A percentile compares a stretch with the other conserved stretches of the same genome.
These are phyloP conservation scores for Pseudisothecium myosuroides DNA, from an alignment of 225 moss, liverwort and hornwort species.

Conservation along the genomic window DNA sequence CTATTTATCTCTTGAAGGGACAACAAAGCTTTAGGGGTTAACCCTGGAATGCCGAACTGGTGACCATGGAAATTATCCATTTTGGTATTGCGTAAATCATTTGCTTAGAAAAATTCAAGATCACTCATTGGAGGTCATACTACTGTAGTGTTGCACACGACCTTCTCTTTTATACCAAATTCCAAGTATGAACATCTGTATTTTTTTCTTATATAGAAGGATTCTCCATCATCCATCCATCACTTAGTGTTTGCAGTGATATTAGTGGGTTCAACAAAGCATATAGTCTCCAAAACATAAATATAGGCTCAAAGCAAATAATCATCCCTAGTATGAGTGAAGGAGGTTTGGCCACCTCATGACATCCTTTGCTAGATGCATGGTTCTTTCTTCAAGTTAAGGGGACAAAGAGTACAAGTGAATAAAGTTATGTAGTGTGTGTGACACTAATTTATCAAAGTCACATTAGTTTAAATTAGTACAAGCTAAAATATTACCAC, in stretches of 20 bases:
- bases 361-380: background rate
- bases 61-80: no score
- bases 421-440: background rate
- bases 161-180: no score
- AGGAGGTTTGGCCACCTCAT: background rate
- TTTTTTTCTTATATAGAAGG: no score
- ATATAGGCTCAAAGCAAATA: background rate
- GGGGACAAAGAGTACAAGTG: background rate
- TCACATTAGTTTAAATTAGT: background rate
- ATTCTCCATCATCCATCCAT: no score
- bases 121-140: no score
- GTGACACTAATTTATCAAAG: background rate
- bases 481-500: background rate
- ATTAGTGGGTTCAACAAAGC: background rate
- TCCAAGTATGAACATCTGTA: no score
- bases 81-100: no score
- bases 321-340: background rate
- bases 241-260: no score
- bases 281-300: background rate
- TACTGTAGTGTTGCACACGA: fast-evolving
- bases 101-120: no score
- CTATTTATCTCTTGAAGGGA: no score
- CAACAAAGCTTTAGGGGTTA: no score
- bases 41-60: fast-evolving
- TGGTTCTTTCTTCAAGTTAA: background rate